phyloP scores from a whole-genome alignment of 306 rosid genomes.

The Neltuma alba region DNA sequence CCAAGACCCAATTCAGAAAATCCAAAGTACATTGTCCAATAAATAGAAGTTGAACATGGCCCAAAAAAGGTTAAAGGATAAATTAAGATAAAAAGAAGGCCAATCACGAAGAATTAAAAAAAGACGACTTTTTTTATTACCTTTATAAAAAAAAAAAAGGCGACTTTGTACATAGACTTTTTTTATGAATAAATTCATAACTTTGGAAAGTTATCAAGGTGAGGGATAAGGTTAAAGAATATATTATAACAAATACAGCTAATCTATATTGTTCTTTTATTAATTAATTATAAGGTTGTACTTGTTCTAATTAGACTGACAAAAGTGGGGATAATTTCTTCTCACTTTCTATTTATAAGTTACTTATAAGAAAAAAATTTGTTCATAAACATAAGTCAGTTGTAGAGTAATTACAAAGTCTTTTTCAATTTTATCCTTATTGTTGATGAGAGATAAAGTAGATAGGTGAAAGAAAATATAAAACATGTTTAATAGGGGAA shows the following conservation, averaged over 20 bases:
- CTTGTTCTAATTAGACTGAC: neutral
- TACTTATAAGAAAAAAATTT: too few relatives aligned
- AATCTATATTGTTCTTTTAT: neutral
- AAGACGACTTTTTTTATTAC: too few relatives aligned
- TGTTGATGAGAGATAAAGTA: too few relatives aligned
- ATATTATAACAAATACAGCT: neutral
- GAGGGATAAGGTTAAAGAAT: neutral
- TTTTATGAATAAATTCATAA: neutral
- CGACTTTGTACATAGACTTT: neutral
- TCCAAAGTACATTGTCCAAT: neutral
- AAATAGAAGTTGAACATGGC: neutral
- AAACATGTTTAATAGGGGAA: too few relatives aligned
- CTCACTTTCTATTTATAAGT: too few relatives aligned
- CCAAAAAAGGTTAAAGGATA: neutral
- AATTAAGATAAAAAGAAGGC: neutral
- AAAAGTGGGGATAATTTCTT: neutral
- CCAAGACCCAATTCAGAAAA: neutral
- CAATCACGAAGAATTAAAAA: neutral
- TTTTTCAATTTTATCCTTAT: too few relatives aligned
- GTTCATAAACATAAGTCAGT: too few relatives aligned
- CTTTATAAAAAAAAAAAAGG: too few relatives aligned
- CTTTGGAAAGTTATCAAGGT: neutral
- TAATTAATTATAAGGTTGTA: neutral
- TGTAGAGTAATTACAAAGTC: too few relatives aligned
- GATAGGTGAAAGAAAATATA: too few relatives aligned